A percentile compares a stretch with the other conserved stretches of the same genome.
Evolutionary conservation across 208 protist species (phyloP).

Genomic region (Leishmania braziliensis): DNA sequence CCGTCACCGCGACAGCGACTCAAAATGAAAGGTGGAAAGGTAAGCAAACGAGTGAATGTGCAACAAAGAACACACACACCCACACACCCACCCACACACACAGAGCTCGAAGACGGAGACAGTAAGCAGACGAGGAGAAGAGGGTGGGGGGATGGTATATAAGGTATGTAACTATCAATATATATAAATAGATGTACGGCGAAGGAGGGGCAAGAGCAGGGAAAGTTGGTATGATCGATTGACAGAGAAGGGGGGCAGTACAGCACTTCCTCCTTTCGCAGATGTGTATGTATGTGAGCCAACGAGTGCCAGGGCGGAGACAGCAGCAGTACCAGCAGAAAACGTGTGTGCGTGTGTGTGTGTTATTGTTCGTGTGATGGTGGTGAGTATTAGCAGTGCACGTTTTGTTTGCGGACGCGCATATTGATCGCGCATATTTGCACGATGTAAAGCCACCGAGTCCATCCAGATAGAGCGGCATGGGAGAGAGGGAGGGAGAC

Average conservation of each 20-base stretch:
- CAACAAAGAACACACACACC: background rate
- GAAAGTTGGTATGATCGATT: background rate
- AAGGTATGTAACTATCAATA: background rate
- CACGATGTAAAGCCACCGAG: background rate
- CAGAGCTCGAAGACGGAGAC: background rate
- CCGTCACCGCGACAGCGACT: background rate
- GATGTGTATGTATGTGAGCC: background rate
- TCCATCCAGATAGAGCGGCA: background rate
- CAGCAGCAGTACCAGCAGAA: background rate
- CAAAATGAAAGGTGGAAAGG: background rate
- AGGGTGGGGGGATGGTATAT: background rate
- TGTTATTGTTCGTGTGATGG: background rate
- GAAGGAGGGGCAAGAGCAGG: background rate
- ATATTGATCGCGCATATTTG: background rate
- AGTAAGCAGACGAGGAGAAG: no score
- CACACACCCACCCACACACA: background rate
- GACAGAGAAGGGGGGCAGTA: background rate
- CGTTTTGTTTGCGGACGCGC: no score
- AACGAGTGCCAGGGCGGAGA: no score
- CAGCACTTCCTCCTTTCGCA: background rate
- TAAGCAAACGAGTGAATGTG: background rate
- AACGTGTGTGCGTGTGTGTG: background rate
- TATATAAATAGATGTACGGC: background rate
- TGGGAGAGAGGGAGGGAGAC: background rate
- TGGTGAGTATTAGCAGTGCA: no score